A percentile compares a stretch with the other conserved stretches of the same genome.
Evolutionary conservation across 768 basidiomycete genomes (phyloP).

Genomic region (Pleurotus tuoliensis): DNA sequence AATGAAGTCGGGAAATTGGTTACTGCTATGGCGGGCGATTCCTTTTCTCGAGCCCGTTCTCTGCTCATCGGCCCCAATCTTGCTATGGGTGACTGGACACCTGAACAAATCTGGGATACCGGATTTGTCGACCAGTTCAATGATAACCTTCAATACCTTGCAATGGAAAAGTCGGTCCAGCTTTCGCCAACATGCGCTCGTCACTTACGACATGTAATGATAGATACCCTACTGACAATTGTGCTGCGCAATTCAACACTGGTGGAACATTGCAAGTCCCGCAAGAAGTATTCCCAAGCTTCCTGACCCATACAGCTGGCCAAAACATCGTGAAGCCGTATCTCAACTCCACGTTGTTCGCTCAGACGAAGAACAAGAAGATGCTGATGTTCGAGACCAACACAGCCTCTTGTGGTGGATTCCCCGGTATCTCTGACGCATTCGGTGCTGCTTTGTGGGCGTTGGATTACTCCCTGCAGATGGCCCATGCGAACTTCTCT

Average conservation of each 20-base stretch:
- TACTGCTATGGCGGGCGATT: slow-evolving; percentile 37
- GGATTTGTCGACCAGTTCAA: slow-evolving; percentile 44
- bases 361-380: slow-evolving; percentile 38
- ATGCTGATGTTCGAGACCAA: slow-evolving; percentile 73
- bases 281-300: slow-evolving; percentile 46
- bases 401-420: slow-evolving; percentile 66
- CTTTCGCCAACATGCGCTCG: slow-evolving; percentile 2
- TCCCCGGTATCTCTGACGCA: slow-evolving; percentile 56
- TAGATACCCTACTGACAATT: slow-evolving; percentile 60
- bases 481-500: slow-evolving; percentile 56
- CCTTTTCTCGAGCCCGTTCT: slow-evolving; percentile 28
- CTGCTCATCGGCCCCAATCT: slow-evolving; percentile 58
- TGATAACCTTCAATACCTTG: slow-evolving; percentile 37
- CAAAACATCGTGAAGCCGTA: slow-evolving; percentile 49
- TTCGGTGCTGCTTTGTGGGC: slow-evolving; percentile 67
- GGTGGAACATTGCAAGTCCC: slow-evolving; percentile 33
- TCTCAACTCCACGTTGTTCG: slow-evolving; percentile 41
- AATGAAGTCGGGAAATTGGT: slow-evolving; percentile 50
- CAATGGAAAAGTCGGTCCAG: slow-evolving; percentile 51
- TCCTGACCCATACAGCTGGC: slow-evolving; percentile 57
- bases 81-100: slow-evolving; percentile 48
- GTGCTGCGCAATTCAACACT: slow-evolving; percentile 43
- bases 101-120: slow-evolving; percentile 50
- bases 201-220: slow-evolving; percentile 11
- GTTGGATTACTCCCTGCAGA: slow-evolving; percentile 58